These are phyloP conservation scores for Jimgerdemannia flammicorona DNA, from an alignment of 192 early-diverging fungal genomes.

Conservation along the genomic window DNA sequence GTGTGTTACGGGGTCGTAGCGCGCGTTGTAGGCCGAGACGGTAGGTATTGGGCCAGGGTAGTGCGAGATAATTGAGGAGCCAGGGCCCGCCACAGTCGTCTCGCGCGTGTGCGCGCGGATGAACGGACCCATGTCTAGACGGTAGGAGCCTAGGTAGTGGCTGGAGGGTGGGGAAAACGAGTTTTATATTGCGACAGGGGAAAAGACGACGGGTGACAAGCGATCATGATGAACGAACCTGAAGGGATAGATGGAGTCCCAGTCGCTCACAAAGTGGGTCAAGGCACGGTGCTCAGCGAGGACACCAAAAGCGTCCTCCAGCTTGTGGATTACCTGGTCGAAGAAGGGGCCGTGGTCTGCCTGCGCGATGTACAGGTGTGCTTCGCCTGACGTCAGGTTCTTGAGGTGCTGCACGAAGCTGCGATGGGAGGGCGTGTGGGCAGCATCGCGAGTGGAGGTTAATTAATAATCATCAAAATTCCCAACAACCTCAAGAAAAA, in stretches of 20 bases:
- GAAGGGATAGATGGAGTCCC: constrained; percentile 56
- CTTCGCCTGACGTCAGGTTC: constrained; percentile 56
- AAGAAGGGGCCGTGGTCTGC: constrained; percentile 52
- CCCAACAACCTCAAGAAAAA: not conserved
- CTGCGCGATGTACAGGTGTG: constrained; percentile 51
- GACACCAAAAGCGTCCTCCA: constrained; percentile 38
- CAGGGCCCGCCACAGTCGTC: constrained; percentile 10
- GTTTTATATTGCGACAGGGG: not conserved
- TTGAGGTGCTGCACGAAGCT: constrained; percentile 58
- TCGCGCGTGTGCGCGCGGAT: constrained; percentile 36
- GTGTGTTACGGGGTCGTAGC: constrained; percentile 40
- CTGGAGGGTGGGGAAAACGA: constrained; percentile 27
- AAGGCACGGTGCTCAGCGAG: constrained; percentile 22
- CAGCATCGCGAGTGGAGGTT: constrained; percentile 1
- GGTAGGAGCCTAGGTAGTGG: constrained; percentile 50
- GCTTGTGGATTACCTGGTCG: constrained; percentile 27
- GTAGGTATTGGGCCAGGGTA: constrained; percentile 27
- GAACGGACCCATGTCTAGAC: constrained; percentile 39
- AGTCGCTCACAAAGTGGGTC: constrained; percentile 39
- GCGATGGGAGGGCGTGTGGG: constrained; percentile 5
- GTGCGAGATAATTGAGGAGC: constrained; percentile 16
- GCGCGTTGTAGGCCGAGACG: constrained; percentile 33
- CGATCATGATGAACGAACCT: not conserved
- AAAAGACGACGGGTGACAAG: no score
- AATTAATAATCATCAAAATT: not conserved